Conservation (phyloP, 2,329 filamentous ascomycete genomes). For the Talaromyces piceae region DNA sequence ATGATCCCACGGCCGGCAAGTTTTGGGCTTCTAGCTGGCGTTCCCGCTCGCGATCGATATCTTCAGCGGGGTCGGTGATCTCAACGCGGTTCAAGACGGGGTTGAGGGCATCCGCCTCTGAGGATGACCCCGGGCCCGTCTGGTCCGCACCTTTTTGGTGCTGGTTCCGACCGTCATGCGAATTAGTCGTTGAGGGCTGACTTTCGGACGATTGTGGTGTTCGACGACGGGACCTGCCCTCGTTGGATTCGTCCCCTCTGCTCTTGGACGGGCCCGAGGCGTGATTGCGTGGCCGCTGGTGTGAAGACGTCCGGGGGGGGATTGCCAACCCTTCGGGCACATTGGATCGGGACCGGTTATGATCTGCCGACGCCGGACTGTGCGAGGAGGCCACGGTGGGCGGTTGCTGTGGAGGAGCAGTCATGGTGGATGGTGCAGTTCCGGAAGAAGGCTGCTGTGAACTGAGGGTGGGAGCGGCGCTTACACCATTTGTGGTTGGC, state of each 20-base stretch:
- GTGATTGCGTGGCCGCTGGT: slow-evolving; percentile 44
- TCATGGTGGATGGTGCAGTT: slow-evolving; percentile 34
- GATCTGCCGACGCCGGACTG: slow-evolving; percentile 31
- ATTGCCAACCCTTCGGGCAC: slow-evolving; percentile 52
- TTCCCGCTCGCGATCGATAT: slow-evolving; percentile 63
- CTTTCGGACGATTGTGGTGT: slow-evolving; percentile 41
- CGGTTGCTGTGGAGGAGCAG: slow-evolving; percentile 38
- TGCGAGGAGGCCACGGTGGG: slow-evolving; percentile 35
- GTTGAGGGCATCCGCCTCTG: slow-evolving; percentile 53
- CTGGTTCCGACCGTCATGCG: slow-evolving; percentile 33
- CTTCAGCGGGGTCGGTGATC: slow-evolving; percentile 66
- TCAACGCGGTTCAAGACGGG: slow-evolving; percentile 71
- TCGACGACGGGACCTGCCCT: slow-evolving; percentile 41
- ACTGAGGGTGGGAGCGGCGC: slow-evolving; percentile 18
- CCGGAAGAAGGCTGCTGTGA: slow-evolving; percentile 23
- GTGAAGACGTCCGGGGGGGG: slow-evolving; percentile 76
- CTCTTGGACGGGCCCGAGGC: slow-evolving; percentile 27
- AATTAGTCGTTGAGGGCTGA: slow-evolving; percentile 35
- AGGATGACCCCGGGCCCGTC: slow-evolving; percentile 46
- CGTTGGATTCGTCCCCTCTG: slow-evolving; percentile 32
- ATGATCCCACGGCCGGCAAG: slow-evolving; percentile 38
- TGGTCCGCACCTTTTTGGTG: slow-evolving; percentile 25
- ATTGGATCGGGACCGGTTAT: slow-evolving; percentile 25
- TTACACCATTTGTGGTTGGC: slow-evolving; percentile 13
- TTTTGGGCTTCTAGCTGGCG: slow-evolving; percentile 54